Conservation (phyloP, 2,329 filamentous ascomycete genomes). For the Rhytidhysteron rufulum region DNA sequence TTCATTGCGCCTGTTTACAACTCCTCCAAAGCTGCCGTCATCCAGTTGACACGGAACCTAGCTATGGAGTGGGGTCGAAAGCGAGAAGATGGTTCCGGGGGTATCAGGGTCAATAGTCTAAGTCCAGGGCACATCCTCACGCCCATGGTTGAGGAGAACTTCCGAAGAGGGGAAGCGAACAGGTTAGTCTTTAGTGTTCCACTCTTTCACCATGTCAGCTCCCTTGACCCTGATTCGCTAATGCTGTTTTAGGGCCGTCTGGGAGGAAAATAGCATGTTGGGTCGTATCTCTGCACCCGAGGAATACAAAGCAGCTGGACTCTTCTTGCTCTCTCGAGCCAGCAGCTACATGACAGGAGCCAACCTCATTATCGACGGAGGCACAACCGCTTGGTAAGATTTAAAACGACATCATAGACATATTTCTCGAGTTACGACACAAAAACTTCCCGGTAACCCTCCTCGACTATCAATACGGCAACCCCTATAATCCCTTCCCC, state of each 20-base stretch:
- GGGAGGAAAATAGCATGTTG: slow-evolving; percentile 82
- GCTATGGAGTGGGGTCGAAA: slow-evolving; percentile 61
- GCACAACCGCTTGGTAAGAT: slow-evolving; percentile 30
- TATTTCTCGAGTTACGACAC: too few species aligned
- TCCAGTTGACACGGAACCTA: slow-evolving; percentile 66
- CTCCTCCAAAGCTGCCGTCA: slow-evolving; percentile 68
- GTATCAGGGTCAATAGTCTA: slow-evolving; percentile 74
- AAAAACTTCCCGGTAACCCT: too few species aligned
- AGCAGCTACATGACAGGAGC: slow-evolving; percentile 36
- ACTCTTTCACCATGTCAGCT: too few species aligned
- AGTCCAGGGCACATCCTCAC: slow-evolving; percentile 76
- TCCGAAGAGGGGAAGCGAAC: slow-evolving; percentile 66
- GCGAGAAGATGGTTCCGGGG: slow-evolving; percentile 49
- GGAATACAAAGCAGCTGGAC: slow-evolving; percentile 30
- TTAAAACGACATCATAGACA: too few species aligned
- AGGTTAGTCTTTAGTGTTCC: too few species aligned
- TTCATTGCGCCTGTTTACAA: slow-evolving; percentile 66
- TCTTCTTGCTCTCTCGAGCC: slow-evolving; percentile 32
- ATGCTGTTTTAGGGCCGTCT: slow-evolving; percentile 53
- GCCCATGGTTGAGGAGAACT: slow-evolving; percentile 76
- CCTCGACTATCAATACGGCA: too few species aligned
- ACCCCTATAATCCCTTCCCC: too few species aligned
- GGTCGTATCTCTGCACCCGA: slow-evolving; percentile 35
- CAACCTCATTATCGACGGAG: slow-evolving; percentile 32
- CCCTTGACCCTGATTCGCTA: too few species aligned